Evolutionary conservation across 306 rosid genomes (phyloP).

Genomic region (Lathyrus aphaca): DNA sequence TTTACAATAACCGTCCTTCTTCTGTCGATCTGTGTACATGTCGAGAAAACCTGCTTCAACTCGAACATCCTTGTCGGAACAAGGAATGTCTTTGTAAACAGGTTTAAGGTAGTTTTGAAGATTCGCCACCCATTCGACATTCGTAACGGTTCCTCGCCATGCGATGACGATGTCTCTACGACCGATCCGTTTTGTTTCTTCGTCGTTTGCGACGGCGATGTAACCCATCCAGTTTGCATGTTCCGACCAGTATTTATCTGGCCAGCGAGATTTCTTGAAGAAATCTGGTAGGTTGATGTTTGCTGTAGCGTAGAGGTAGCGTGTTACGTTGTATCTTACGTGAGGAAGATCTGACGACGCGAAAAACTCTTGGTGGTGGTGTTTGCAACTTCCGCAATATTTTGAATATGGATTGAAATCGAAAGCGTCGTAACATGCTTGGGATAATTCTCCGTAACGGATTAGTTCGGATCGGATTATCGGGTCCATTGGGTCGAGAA

Average conservation of each 20-base stretch:
- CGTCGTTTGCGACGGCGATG: constrained; percentile 73
- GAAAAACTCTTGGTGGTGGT: constrained; percentile 50
- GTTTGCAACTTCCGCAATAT: constrained; percentile 81
- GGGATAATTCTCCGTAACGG: constrained; percentile 89
- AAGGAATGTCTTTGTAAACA: constrained; percentile 46
- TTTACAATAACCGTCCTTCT: constrained; percentile 52
- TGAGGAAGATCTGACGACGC: constrained; percentile 40
- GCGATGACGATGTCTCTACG: constrained; percentile 73
- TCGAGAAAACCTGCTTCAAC: constrained; percentile 80
- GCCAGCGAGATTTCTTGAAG: constrained; percentile 80
- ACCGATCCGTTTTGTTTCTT: constrained; percentile 44
- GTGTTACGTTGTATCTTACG: constrained; percentile 56
- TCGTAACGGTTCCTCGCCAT: constrained; percentile 82
- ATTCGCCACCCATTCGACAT: constrained; percentile 79
- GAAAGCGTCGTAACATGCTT: constrained; percentile 86
- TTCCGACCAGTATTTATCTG: constrained; percentile 66
- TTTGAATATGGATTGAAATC: constrained; percentile 80
- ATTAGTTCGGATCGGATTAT: constrained; percentile 65
- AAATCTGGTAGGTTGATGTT: constrained; percentile 65
- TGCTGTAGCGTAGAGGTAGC: constrained; percentile 79
- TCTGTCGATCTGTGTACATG: constrained; percentile 64
- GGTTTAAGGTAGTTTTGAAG: constrained; percentile 67
- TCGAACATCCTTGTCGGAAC: constrained; percentile 55
- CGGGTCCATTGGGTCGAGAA: constrained; percentile 75
- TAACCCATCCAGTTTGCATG: constrained; percentile 90